phyloP scores from a whole-genome alignment of 2,329 filamentous ascomycete genomes.

The Diplodia mutila region DNA sequence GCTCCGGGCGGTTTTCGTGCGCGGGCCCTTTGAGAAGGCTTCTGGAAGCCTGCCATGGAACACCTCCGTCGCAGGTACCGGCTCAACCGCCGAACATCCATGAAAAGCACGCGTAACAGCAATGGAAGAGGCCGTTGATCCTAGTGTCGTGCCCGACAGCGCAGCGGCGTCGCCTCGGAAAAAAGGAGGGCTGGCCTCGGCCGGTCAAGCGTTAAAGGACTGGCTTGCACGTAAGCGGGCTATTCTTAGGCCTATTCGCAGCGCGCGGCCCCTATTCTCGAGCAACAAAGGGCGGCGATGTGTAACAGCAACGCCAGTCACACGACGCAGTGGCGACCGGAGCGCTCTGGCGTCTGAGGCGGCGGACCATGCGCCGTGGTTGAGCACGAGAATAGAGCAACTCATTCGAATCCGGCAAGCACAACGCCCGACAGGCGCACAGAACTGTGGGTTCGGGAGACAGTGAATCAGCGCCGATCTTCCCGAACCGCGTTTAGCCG shows the following conservation, averaged over 20 bases:
- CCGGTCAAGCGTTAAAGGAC: constrained; percentile 6
- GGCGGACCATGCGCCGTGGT: constrained; percentile 19
- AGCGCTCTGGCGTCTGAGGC: constrained; percentile 20
- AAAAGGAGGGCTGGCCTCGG: constrained; percentile 19
- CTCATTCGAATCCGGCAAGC: constrained; percentile 4
- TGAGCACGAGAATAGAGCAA: constrained; percentile 17
- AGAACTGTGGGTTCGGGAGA: constrained; percentile 16
- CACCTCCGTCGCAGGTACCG: not conserved
- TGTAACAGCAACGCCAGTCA: constrained; percentile 19
- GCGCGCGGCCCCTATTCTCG: constrained; percentile 14
- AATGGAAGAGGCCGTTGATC: constrained; percentile 6
- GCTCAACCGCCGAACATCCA: not conserved
- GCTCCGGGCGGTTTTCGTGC: constrained; percentile 18
- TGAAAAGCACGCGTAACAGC: constrained; percentile 16
- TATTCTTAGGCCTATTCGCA: constrained; percentile 4
- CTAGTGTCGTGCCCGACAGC: not conserved
- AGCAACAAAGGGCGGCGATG: not conserved
- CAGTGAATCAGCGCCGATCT: constrained; percentile 20
- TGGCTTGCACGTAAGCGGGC: constrained; percentile 10
- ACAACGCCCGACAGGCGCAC: constrained; percentile 9
- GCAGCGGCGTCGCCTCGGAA: constrained; percentile 8
- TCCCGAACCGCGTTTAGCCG: constrained; percentile 24
- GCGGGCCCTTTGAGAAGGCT: not conserved
- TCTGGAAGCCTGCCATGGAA: constrained; percentile 3
- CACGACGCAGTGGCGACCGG: not conserved